These are phyloP conservation scores for Sphaerostilbella broomeana DNA, from an alignment of 2,329 filamentous ascomycete genomes.

Conservation along the genomic window DNA sequence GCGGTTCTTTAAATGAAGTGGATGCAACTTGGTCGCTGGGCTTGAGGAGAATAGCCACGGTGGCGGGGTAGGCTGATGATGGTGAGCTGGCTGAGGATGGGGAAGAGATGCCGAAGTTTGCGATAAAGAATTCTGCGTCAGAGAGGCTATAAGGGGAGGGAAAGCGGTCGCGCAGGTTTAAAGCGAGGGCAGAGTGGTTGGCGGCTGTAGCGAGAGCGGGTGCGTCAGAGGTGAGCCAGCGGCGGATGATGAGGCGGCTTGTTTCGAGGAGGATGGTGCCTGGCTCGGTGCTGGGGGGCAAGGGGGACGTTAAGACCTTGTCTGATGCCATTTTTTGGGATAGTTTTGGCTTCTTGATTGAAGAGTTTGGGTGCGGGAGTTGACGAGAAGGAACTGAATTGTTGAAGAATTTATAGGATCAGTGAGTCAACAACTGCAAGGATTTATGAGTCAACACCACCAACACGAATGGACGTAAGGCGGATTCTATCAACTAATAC, in stretches of 20 bases:
- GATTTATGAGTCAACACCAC: no score
- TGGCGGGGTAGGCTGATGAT: no score
- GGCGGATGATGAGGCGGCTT: conserved; percentile 33
- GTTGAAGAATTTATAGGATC: no score
- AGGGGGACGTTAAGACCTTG: conserved; percentile 18
- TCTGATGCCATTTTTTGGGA: conserved; percentile 2
- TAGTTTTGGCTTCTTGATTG: background rate
- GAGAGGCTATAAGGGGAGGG: conserved; percentile 39
- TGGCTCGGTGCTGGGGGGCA: conserved; percentile 21
- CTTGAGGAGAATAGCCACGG: conserved; percentile 32
- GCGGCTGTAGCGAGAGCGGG: conserved; percentile 26
- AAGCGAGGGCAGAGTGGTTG: conserved; percentile 32
- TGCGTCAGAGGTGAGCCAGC: conserved; percentile 33
- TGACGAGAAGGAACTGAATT: no score
- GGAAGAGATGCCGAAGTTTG: conserved; percentile 14
- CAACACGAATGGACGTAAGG: no score
- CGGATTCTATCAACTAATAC: no score
- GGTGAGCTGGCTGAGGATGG: no score
- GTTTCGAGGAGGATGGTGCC: conserved; percentile 27
- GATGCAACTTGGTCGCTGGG: conserved; percentile 17
- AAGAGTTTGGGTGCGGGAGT: no score
- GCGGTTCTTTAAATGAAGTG: conserved; percentile 20
- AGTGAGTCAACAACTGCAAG: no score
- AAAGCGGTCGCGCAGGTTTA: conserved; percentile 38
- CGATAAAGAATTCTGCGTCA: conserved; percentile 32